phyloP scores from a whole-genome alignment of 202 grass and related monocot species.

The Setaria italica region DNA sequence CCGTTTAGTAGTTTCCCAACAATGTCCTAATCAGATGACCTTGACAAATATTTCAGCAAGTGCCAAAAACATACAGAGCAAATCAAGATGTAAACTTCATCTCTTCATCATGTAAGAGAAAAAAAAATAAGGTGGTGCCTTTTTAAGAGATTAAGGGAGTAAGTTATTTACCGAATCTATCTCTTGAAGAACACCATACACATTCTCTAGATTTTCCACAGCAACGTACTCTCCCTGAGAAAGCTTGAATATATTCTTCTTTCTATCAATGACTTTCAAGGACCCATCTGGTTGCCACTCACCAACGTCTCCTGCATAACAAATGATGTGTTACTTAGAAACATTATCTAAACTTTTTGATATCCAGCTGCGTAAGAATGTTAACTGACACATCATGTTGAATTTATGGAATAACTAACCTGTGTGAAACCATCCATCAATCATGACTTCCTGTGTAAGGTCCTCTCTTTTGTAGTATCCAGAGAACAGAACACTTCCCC shows the following conservation, averaged over 20 bases:
- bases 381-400: neutral
- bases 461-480: constrained; percentile 95
- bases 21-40: neutral
- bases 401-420: constrained; percentile 55
- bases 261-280: constrained; percentile 96
- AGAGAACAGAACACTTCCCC: constrained; percentile 76
- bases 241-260: constrained; percentile 99
- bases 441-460: constrained; percentile 73
- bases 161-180: constrained; percentile 71
- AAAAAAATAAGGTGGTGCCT: neutral
- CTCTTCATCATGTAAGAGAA: neutral
- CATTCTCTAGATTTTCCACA: constrained; percentile 92
- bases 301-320: constrained; percentile 82
- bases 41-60: neutral
- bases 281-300: constrained; percentile 88
- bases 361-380: constrained; percentile 6
- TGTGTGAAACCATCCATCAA: constrained; percentile 98
- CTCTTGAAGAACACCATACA: constrained; percentile 76
- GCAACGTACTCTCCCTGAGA: constrained; percentile 97
- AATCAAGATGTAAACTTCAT: neutral
- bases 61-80: neutral
- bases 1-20: neutral
- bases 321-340: constrained; percentile 33
- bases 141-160: constrained; percentile 8
- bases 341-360: constrained; percentile 19